A percentile compares a stretch with the other conserved stretches of the same genome.
These are phyloP conservation scores for Coffea canephora DNA, from an alignment of 257 asterid genomes.

Conservation along the genomic window DNA sequence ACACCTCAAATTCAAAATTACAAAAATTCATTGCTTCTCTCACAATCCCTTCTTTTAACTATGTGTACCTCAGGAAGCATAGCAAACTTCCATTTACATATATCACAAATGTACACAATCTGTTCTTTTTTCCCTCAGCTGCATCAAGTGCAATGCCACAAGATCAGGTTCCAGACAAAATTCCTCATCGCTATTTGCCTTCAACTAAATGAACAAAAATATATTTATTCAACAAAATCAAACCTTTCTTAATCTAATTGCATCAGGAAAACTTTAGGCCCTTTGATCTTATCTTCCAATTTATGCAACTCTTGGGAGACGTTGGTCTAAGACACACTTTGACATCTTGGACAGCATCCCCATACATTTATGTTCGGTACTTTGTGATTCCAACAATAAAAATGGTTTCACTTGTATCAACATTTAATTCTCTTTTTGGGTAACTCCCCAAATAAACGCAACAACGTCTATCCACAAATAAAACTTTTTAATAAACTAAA, in stretches of 20 bases:
- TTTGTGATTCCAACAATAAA: too few relatives aligned
- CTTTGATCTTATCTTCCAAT: not conserved
- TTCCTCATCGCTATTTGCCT: not conserved
- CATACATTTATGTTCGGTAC: too few relatives aligned
- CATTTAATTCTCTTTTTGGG: too few relatives aligned
- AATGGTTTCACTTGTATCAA: too few relatives aligned
- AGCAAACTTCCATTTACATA: too few relatives aligned
- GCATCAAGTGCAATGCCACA: not conserved
- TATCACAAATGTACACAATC: not conserved
- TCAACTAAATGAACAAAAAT: not conserved
- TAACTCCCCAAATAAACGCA: not conserved
- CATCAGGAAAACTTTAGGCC: not conserved
- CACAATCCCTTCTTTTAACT: not conserved
- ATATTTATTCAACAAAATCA: not conserved
- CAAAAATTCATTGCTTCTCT: too few relatives aligned
- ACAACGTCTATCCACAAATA: not conserved
- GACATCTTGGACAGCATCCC: too few relatives aligned
- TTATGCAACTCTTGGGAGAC: not conserved
- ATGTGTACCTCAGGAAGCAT: not conserved
- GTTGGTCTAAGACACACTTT: not conserved
- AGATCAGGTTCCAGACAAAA: not conserved
- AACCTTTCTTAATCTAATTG: not conserved
- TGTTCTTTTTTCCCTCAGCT: not conserved
- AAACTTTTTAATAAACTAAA: not conserved
- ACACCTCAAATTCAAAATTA: not conserved